Conservation (phyloP, 2,329 filamentous ascomycete species). For the Trichoderma sp. region DNA sequence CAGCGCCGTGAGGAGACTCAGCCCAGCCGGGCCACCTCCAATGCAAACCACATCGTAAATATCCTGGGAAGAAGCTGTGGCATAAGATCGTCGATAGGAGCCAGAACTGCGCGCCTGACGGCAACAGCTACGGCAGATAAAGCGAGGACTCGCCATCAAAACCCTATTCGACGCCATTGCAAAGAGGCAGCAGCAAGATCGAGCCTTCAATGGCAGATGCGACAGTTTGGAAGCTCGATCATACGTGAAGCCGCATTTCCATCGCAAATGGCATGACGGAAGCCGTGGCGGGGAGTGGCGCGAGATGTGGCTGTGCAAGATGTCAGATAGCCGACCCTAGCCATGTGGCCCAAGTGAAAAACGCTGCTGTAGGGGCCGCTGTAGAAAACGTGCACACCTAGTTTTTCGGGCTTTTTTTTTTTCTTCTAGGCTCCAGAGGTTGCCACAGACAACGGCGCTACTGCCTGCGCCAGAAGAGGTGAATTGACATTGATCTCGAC, state of each 20-base stretch:
- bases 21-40: slow-evolving; percentile 81
- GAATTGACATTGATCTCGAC: too few species aligned
- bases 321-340: neutral
- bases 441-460: slow-evolving; percentile 41
- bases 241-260: slow-evolving; percentile 1
- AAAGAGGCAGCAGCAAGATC: neutral
- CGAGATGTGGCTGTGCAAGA: slow-evolving; percentile 17
- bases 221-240: neutral
- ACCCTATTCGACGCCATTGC: slow-evolving; percentile 30
- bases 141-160: slow-evolving; percentile 30
- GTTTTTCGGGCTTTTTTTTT: too few species aligned
- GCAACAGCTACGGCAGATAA: slow-evolving; percentile 48
- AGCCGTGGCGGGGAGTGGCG: slow-evolving; percentile 18
- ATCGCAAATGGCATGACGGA: slow-evolving; percentile 12
- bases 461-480: slow-evolving; percentile 33
- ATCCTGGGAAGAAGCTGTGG: slow-evolving; percentile 51
- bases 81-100: slow-evolving; percentile 38
- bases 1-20: slow-evolving; percentile 75
- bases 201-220: slow-evolving; percentile 14
- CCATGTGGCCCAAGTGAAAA: too few species aligned
- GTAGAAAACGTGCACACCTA: too few species aligned
- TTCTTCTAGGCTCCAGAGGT: slow-evolving; percentile 21
- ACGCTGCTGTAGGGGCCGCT: too few species aligned
- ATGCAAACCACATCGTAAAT: slow-evolving; percentile 93
- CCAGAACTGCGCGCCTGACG: slow-evolving; percentile 36